Base-by-base conservation (phyloP, 2,329 filamentous ascomycete genomes). In the Aspergillus cejpii region DNA sequence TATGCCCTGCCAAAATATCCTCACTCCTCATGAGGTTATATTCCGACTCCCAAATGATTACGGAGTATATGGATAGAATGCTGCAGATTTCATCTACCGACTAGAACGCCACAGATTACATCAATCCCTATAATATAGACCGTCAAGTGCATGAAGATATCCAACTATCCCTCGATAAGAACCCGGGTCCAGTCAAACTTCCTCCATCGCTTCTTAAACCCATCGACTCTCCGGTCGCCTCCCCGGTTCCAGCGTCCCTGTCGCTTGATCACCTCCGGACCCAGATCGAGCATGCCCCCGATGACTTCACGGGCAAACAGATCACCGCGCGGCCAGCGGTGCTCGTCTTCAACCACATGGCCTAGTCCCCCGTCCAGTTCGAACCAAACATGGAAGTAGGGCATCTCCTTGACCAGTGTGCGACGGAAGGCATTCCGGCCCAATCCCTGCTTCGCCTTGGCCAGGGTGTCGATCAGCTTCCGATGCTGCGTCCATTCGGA, bases 331-430 rank as follows among this genome's bases (percentile, higher is more conserved):
- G 94, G 94, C 92, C 92, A 98, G 40, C 82, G 75, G 39, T 81
- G 77, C 21, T 81, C 74, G 56, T 98, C 87, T 68, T 98, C 92
- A 0, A 98, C 86, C 6, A 98, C 75, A 64, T 98, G 92, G 0
- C 88, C 92, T 53, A 98, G 69, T 0, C 92, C 92, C 2, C 92
- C 92, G 61, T 98, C 90, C 1, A 98, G 72, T 41, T 81, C 80
- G 63, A 97, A 97, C 90, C 91, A 98, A 15, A 84, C 91, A 65
- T 98, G 92, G 60, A 98, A 98, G 65, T 98, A 98, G 0, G 94
- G 91, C 86, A 94, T 91, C 72, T 98, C 91, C 70, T 94, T 95
- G 10, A 87, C 87, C 49, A 98, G 74, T 15, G 79, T 84, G 45
- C 82, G 77, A 1, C 91, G 78, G 65, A 98, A 98, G 1, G 92